Conservation (phyloP, 1,139 yeast species). For the Suhomyces bribrorum region DNA sequence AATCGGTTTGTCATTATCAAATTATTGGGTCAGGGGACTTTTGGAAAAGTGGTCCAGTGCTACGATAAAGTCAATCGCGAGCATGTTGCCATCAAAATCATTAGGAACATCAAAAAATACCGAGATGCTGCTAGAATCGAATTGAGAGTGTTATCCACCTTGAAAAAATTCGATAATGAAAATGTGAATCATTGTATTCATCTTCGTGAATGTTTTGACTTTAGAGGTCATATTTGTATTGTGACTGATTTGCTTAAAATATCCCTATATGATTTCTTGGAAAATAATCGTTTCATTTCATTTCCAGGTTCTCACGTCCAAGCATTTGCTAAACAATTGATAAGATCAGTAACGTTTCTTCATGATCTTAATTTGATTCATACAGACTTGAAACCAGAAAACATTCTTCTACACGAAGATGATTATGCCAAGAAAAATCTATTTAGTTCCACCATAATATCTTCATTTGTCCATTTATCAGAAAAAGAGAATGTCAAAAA, state of each 20-base stretch:
- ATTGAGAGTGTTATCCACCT: conserved; percentile 72
- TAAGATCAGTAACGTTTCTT: conserved; percentile 82
- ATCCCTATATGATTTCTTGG: conserved; percentile 87
- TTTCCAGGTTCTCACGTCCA: conserved; percentile 86
- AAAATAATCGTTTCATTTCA: conserved; percentile 69
- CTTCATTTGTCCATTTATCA: conserved; percentile 31
- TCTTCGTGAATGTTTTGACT: conserved; percentile 87
- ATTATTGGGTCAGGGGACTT: conserved; percentile 93
- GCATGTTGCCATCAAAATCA: conserved; percentile 88
- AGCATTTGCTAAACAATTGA: conserved; percentile 81
- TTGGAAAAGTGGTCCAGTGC: conserved; percentile 89
- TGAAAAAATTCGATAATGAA: conserved; percentile 71
- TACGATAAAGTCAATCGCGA: conserved; percentile 57
- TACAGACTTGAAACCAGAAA: conserved; percentile 95
- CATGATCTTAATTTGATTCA: conserved; percentile 90
- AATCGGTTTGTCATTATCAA: conserved; percentile 65
- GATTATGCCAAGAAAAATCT: conserved; percentile 39
- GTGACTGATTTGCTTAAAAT: conserved; percentile 87
- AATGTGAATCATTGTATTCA: conserved; percentile 76
- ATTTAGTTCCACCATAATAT: conserved; percentile 35
- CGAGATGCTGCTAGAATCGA: conserved; percentile 88
- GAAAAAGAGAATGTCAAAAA: conserved; percentile 13
- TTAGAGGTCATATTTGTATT: conserved; percentile 88
- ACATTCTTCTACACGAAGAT: conserved; percentile 73
- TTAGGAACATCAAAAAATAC: conserved; percentile 75